A percentile compares a stretch with the other conserved stretches of the same genome.
phyloP scores from a whole-genome alignment of 306 rosid genomes.

The Casuarina equisetifolia region DNA sequence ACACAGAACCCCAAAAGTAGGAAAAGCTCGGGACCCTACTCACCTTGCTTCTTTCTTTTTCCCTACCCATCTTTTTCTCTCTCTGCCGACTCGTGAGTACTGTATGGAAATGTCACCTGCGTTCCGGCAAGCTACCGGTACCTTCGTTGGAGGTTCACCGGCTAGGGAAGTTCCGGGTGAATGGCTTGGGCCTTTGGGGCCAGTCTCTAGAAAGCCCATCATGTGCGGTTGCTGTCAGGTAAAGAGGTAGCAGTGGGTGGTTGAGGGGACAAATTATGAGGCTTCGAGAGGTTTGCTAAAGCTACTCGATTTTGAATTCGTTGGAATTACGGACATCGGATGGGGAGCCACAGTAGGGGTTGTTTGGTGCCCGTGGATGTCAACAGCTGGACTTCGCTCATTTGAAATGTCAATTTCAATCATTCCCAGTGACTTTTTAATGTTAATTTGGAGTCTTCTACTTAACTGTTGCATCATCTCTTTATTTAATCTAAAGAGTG shows the following conservation, averaged over 20 bases:
- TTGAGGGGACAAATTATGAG: constrained; percentile 30
- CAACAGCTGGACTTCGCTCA: background rate
- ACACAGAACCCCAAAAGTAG: constrained; percentile 14
- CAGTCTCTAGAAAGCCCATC: constrained; percentile 32
- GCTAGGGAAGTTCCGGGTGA: constrained; percentile 9
- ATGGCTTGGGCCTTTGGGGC: constrained; percentile 9
- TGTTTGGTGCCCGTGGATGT: background rate
- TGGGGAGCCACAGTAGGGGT: background rate
- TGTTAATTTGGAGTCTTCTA: no score
- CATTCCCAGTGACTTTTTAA: no score
- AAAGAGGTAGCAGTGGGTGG: constrained; percentile 34
- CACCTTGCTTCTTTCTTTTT: background rate
- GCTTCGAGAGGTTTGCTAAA: constrained; percentile 6
- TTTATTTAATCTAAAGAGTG: no score
- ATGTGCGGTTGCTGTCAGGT: constrained; percentile 41
- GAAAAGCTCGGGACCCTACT: constrained; percentile 7
- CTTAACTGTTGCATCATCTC: no score
- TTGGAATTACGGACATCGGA: background rate
- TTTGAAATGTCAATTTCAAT: no score
- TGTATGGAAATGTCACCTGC: constrained; percentile 8
- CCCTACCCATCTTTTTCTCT: background rate
- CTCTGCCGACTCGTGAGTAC: constrained; percentile 6
- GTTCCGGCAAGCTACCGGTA: constrained; percentile 12
- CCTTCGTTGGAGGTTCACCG: constrained; percentile 11
- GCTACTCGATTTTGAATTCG: background rate